phyloP scores from a whole-genome alignment of 768 basidiomycete genomes.

The Ramaria rubella region DNA sequence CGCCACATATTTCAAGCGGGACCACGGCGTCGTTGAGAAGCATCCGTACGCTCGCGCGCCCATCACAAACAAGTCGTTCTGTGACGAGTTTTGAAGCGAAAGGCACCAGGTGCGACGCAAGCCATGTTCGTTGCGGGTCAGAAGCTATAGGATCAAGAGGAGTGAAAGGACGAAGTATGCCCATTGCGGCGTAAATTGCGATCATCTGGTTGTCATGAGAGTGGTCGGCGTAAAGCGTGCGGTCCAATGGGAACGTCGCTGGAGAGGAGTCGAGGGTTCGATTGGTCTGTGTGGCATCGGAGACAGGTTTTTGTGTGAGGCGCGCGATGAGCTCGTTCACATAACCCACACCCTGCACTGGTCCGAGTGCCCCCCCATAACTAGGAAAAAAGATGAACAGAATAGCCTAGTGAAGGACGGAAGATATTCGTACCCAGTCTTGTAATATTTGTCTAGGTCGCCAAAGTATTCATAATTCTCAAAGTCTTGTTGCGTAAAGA shows the following conservation, averaged over 20 bases:
- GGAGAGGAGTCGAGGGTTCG: slow-evolving; percentile 57
- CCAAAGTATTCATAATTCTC: slow-evolving; percentile 58
- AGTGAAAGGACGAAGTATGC: slow-evolving; percentile 36
- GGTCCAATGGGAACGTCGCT: slow-evolving; percentile 63
- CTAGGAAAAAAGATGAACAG: slow-evolving; percentile 25
- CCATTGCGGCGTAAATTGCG: slow-evolving; percentile 59
- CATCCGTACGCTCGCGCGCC: slow-evolving; percentile 54
- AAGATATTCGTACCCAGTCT: slow-evolving; percentile 67
- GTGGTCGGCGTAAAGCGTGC: slow-evolving; percentile 69
- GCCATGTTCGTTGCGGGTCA: slow-evolving; percentile 38
- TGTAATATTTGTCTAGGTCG: slow-evolving; percentile 76
- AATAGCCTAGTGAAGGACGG: slow-evolving; percentile 23
- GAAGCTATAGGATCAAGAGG: slow-evolving; percentile 18
- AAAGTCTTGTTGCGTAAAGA: slow-evolving; percentile 66
- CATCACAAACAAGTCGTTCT: slow-evolving; percentile 54
- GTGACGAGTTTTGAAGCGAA: slow-evolving; percentile 71
- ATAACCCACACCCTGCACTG: slow-evolving; percentile 79
- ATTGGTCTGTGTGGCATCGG: slow-evolving; percentile 72
- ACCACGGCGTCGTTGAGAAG: slow-evolving; percentile 72
- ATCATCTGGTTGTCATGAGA: slow-evolving; percentile 84
- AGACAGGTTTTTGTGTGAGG: slow-evolving; percentile 54
- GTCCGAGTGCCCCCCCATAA: slow-evolving; percentile 63
- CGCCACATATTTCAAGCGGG: slow-evolving; percentile 55
- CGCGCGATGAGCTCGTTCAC: slow-evolving; percentile 85
- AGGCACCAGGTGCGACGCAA: slow-evolving; percentile 55